Conservation (phyloP, 2,329 filamentous ascomycete genomes). For the Ophiosphaerella narmari region DNA sequence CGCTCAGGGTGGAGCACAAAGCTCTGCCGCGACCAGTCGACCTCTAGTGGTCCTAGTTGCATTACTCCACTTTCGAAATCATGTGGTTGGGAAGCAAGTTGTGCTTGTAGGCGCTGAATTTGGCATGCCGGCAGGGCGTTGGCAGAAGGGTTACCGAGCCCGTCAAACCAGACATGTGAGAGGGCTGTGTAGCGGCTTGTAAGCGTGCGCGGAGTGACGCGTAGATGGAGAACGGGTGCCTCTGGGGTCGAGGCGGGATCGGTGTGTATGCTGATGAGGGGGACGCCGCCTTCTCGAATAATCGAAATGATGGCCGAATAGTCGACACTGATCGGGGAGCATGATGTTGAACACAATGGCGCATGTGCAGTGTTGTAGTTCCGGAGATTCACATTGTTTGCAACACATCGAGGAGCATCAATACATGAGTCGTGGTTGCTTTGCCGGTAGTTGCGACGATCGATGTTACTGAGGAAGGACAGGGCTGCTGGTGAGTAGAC, state of each 20-base stretch:
- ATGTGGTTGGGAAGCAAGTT: conserved; percentile 2
- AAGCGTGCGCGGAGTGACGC: neutral
- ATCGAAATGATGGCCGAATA: conserved; percentile 3
- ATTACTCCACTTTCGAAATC: conserved; percentile 4
- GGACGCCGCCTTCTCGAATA: conserved; percentile 4
- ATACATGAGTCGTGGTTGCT: conserved; percentile 3
- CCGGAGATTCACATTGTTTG: conserved; percentile 1
- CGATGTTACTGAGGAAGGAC: too few species aligned
- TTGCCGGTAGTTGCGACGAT: conserved; percentile 3
- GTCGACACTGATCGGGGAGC: neutral
- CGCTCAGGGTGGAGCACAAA: neutral
- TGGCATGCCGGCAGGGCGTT: conserved; percentile 15
- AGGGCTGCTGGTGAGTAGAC: neutral
- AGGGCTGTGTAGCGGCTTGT: conserved; percentile 9
- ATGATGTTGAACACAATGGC: neutral
- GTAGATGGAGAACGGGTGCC: conserved; percentile 1
- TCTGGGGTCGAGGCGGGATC: neutral
- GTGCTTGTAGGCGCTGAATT: conserved; percentile 2
- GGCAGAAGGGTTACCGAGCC: conserved; percentile 11
- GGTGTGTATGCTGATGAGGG: conserved; percentile 5
- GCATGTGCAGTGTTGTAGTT: neutral
- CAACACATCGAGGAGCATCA: neutral
- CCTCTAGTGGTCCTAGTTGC: conserved; percentile 2
- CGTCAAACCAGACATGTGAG: conserved; percentile 17
- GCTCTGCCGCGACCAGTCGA: conserved; percentile 8